Evolutionary conservation across 768 basidiomycete species (phyloP).

Genomic region (Amanita polypyramis): DNA sequence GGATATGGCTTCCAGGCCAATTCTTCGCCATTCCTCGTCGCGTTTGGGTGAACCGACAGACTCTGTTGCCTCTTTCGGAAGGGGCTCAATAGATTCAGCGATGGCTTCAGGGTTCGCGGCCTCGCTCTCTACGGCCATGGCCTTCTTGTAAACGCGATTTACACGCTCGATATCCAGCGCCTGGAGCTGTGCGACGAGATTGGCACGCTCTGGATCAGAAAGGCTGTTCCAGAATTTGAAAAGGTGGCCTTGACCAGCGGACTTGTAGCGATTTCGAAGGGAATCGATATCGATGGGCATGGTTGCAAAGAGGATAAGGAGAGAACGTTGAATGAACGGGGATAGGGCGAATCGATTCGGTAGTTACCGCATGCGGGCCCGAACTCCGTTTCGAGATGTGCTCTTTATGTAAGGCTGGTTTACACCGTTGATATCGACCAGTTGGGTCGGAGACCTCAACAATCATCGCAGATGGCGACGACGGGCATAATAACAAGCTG

Average conservation of each 20-base stretch:
- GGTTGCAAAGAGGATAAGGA: conserved; percentile 14
- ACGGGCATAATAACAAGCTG: no score
- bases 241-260: conserved; percentile 83
- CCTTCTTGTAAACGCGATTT: conserved; percentile 77
- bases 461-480: no score
- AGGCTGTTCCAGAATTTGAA: conserved; percentile 81
- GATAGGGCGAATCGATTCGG: conserved; percentile 1
- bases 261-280: conserved; percentile 55
- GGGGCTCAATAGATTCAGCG: conserved; percentile 59
- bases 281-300: conserved; percentile 53
- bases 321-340: neutral
- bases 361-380: conserved; percentile 10
- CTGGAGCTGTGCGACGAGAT: conserved; percentile 63
- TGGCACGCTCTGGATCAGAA: conserved; percentile 45
- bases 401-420: no score
- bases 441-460: no score
- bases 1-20: conserved; percentile 75
- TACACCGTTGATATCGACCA: no score
- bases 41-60: conserved; percentile 46
- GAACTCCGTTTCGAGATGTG: no score
- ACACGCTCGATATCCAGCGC: conserved; percentile 83
- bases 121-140: conserved; percentile 55
- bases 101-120: conserved; percentile 26
- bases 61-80: conserved; percentile 69
- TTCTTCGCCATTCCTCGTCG: conserved; percentile 62